A percentile compares a stretch with the other conserved stretches of the same genome.
phyloP scores from a whole-genome alignment of 2,329 filamentous ascomycete species.

The Fusarium mundagurra region DNA sequence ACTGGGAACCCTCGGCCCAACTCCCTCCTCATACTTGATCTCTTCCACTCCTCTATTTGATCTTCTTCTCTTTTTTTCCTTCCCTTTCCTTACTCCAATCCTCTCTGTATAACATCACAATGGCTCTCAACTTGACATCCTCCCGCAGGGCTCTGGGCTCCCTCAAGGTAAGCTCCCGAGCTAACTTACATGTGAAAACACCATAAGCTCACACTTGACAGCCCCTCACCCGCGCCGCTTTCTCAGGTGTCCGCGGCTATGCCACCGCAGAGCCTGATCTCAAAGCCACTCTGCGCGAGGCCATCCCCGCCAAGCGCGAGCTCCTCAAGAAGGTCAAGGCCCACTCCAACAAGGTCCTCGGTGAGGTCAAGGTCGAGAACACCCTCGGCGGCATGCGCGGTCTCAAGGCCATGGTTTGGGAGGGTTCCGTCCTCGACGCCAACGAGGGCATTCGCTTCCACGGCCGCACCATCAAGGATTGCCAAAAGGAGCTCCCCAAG shows the following conservation, averaged over 20 bases:
- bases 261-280: slow-evolving; percentile 86
- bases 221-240: slow-evolving; percentile 47
- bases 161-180: slow-evolving; percentile 64
- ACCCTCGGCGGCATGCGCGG: slow-evolving; percentile 97
- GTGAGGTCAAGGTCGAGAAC: slow-evolving; percentile 93
- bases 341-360: slow-evolving; percentile 82
- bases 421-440: slow-evolving; percentile 95
- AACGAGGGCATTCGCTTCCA: slow-evolving; percentile 99
- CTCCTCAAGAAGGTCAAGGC: slow-evolving; percentile 94
- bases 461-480: slow-evolving; percentile 97
- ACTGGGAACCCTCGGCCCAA: slow-evolving; percentile 40
- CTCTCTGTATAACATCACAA: slow-evolving; percentile 47
- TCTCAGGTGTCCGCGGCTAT: slow-evolving; percentile 65
- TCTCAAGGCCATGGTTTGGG: slow-evolving; percentile 98
- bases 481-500: slow-evolving; percentile 92
- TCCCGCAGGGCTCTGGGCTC: slow-evolving; percentile 71
- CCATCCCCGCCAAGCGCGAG: slow-evolving; percentile 92
- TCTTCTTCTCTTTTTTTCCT: not conserved
- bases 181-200: slow-evolving; percentile 9
- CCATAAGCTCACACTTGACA: slow-evolving; percentile 17
- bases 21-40: slow-evolving; percentile 6
- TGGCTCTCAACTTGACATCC: slow-evolving; percentile 72
- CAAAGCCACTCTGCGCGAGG: slow-evolving; percentile 83
- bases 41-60: not conserved
- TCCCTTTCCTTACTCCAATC: slow-evolving; percentile 2